phyloP scores from a whole-genome alignment of 2,329 filamentous ascomycete species.

The Penicillium italicum region DNA sequence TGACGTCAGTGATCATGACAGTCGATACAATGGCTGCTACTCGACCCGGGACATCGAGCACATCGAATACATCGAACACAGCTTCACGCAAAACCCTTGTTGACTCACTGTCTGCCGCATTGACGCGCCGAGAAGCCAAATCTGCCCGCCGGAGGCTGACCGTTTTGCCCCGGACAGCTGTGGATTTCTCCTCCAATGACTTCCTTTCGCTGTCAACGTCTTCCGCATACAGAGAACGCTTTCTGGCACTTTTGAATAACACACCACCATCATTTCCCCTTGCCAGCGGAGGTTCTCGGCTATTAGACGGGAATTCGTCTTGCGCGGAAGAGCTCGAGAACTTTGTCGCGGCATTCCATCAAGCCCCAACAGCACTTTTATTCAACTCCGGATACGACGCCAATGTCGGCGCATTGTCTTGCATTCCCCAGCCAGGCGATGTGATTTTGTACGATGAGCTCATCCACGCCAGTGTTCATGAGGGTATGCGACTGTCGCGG shows the following conservation, averaged over 20 bases:
- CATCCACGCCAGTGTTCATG: constrained; percentile 74
- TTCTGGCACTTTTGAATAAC: constrained; percentile 46
- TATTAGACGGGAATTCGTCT: constrained; percentile 62
- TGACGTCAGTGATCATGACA: neutral
- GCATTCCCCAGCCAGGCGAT: constrained; percentile 59
- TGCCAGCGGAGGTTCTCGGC: constrained; percentile 57
- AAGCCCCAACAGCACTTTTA: constrained; percentile 55
- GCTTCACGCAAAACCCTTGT: constrained; percentile 21
- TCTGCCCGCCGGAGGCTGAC: constrained; percentile 49
- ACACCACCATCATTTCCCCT: constrained; percentile 42
- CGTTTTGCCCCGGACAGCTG: constrained; percentile 39
- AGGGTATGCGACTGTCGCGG: constrained; percentile 65
- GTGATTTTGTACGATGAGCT: constrained; percentile 68
- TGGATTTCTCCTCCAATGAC: constrained; percentile 65
- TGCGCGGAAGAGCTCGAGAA: constrained; percentile 59
- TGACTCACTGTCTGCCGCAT: constrained; percentile 29
- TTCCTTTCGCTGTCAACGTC: constrained; percentile 58
- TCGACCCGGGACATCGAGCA: neutral
- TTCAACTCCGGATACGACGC: constrained; percentile 66
- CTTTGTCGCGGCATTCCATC: constrained; percentile 59
- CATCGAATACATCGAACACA: neutral
- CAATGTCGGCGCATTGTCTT: constrained; percentile 61
- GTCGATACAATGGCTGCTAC: neutral
- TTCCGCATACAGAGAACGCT: constrained; percentile 46
- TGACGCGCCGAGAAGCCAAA: constrained; percentile 42